phyloP scores from a whole-genome alignment of 2,329 filamentous ascomycete genomes.

The Dothistroma septosporum region DNA sequence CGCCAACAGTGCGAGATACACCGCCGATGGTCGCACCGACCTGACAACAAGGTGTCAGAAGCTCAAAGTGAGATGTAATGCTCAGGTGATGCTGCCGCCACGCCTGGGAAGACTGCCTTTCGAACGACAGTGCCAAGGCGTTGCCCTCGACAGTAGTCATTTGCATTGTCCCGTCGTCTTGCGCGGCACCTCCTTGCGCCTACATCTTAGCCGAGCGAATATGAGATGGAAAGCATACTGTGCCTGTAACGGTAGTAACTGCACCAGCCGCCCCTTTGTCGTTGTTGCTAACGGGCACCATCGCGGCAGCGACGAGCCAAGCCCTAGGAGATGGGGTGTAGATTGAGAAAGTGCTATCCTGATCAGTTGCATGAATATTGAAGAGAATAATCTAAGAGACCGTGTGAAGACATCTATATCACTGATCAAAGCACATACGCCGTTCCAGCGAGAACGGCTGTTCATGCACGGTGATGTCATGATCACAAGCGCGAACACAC shows the following conservation, averaged over 20 bases:
- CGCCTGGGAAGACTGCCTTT: background rate
- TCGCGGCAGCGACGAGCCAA: background rate
- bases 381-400: background rate
- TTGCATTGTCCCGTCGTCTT: no score
- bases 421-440: no score
- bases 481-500: background rate
- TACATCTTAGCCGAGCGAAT: background rate
- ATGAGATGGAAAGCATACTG: slow-evolving; percentile 14
- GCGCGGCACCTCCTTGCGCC: no score
- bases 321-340: background rate
- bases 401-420: background rate
- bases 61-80: background rate
- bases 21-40: slow-evolving; percentile 52
- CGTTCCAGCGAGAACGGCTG: background rate
- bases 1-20: slow-evolving; percentile 50
- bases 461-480: slow-evolving; percentile 3
- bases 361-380: slow-evolving; percentile 4
- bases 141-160: no score
- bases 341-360: background rate
- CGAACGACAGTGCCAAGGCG: no score
- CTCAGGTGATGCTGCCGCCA: background rate
- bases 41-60: slow-evolving; percentile 7
- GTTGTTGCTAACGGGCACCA: slow-evolving; percentile 12
- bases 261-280: slow-evolving; percentile 26
- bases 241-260: slow-evolving; percentile 30